Evolutionary conservation across 2,329 filamentous ascomycete genomes (phyloP).

Genomic region (Dothidotthia symphoricarpi): DNA sequence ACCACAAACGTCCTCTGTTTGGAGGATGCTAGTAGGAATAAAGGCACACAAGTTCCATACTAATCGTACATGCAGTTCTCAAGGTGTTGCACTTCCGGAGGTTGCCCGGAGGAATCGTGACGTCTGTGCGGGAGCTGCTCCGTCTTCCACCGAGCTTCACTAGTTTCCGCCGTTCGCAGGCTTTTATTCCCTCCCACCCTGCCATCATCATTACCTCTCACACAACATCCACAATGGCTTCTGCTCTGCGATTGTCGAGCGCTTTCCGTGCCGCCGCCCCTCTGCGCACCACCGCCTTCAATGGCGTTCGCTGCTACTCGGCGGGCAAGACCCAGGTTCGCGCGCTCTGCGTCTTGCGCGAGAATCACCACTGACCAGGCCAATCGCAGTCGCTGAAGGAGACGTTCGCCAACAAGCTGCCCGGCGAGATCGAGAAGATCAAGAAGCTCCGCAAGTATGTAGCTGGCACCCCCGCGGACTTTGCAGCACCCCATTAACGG

Average conservation of each 20-base stretch:
- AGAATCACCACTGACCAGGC: conserved; percentile 25
- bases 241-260: conserved; percentile 76
- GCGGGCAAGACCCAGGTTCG: conserved; percentile 80
- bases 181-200: conserved; percentile 37
- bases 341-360: conserved; percentile 4
- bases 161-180: conserved; percentile 16
- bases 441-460: conserved; percentile 93
- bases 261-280: conserved; percentile 71
- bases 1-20: no score
- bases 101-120: conserved; percentile 3
- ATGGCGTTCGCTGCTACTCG: conserved; percentile 85
- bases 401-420: conserved; percentile 92
- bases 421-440: conserved; percentile 97
- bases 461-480: conserved; percentile 3
- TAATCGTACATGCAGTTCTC: no score
- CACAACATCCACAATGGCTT: conserved; percentile 65
- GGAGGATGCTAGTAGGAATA: no score
- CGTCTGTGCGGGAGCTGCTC: conserved; percentile 7
- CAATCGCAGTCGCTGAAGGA: conserved; percentile 83
- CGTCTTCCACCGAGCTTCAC: conserved; percentile 33
- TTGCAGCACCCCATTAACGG: conserved; percentile 27
- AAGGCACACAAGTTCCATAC: no score
- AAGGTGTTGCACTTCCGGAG: neutral
- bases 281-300: conserved; percentile 71
- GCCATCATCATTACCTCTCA: conserved; percentile 35